Conservation (phyloP, 352 stramenopile species). For the Phytopythium ostracodes region DNA sequence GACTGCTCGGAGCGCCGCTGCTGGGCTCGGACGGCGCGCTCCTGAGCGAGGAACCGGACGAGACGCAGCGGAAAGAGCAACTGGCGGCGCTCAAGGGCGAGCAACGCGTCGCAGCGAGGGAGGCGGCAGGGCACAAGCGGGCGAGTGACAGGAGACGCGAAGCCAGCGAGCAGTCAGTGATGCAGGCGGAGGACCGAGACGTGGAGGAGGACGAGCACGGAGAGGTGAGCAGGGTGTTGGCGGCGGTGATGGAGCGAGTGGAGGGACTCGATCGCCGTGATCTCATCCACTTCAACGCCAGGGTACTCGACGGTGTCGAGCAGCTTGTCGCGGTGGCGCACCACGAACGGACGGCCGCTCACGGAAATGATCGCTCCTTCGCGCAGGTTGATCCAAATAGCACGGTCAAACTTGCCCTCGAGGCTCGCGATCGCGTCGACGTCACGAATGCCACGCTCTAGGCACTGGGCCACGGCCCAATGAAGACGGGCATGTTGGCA, state of each 20-base stretch:
- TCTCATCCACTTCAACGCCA: constrained; percentile 87
- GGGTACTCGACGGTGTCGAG: constrained; percentile 88
- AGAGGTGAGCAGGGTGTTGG: background rate
- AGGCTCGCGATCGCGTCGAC: constrained; percentile 70
- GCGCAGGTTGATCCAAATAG: constrained; percentile 89
- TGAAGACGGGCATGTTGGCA: constrained; percentile 77
- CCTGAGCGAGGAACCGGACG: constrained; percentile 32
- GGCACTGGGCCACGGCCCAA: constrained; percentile 73
- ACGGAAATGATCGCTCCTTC: constrained; percentile 92
- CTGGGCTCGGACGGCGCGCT: constrained; percentile 54
- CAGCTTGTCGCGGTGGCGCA: constrained; percentile 74
- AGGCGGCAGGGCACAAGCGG: constrained; percentile 33
- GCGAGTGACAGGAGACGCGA: constrained; percentile 22
- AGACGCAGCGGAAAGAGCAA: constrained; percentile 18
- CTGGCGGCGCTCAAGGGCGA: constrained; percentile 21
- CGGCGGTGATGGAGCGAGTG: background rate
- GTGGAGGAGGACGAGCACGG: constrained; percentile 6
- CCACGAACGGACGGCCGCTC: constrained; percentile 75
- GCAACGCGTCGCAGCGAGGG: constrained; percentile 41
- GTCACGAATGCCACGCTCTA: constrained; percentile 70
- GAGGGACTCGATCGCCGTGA: constrained; percentile 75
- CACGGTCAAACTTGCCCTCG: constrained; percentile 48
- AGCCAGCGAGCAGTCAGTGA: constrained; percentile 10
- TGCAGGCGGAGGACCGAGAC: constrained; percentile 25
- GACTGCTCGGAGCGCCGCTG: constrained; percentile 40